Evolutionary conservation across 2,329 filamentous ascomycete genomes (phyloP), one percentile per base, ranked within the genome.

Genomic region (Colletotrichum incanum): DNA sequence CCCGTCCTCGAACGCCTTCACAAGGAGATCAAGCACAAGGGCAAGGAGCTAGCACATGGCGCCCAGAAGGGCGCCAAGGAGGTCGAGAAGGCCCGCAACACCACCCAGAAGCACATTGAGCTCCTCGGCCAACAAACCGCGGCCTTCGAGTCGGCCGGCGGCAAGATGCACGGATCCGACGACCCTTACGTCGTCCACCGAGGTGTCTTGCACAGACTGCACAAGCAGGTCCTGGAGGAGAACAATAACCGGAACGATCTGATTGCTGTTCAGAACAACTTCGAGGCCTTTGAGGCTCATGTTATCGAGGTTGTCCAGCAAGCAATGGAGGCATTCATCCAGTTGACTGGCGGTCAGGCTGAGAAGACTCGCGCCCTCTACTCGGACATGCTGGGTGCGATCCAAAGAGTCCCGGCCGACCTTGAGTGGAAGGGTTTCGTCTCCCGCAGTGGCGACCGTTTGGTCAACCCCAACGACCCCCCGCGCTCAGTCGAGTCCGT

Each of bases 191-290:
- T 98, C 68, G 81, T 98, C 56, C 90, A 93, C 77, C 92, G 96
- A 41, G 93, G 94, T 72, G 91, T 98, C 70, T 84, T 94, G 75
- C 90, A 98, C 84, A 92, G 95, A 54, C 87, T 99, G 67, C 92
- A 94, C 88, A 96, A 93, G 86, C 96, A 99, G 85, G 90, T 98
- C 45, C 86, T 94, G 58, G 94, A 98, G 80, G 96, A 99, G 86
- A 99, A 99, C 87, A 97, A 95, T 86, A 96, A 97, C 84, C 91
- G 93, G 75, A 94, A 97, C 80, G 96, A 99, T 80, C 89, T 98
- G 69, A 89, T 99, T 74, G 89, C 92, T 12, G 93, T 98, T n/a
- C 96, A 99, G 84, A 92, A 93, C 84, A 94, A 94, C 80, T 98
- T 98, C 80, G 87, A 92, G 68, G 87, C 91, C 47, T 99, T 98